A percentile compares a stretch with the other conserved stretches of the same genome.
Conservation (phyloP, 805 yeast species). For the Ogataea angusta region DNA sequence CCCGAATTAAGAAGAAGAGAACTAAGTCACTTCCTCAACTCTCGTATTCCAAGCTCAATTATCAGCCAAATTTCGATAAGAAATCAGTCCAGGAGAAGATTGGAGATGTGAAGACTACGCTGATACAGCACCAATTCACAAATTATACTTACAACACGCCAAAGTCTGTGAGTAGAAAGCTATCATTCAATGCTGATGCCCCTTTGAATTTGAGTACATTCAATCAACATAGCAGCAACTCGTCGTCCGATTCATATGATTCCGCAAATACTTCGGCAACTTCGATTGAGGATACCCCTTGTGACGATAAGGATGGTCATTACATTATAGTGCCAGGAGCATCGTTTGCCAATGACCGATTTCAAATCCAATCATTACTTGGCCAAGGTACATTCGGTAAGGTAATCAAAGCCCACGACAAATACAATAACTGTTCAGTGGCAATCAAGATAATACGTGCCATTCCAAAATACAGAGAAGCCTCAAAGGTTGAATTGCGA, state of each 20-base stretch:
- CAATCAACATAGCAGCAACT: conserved; percentile 14
- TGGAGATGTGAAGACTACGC: conserved; percentile 40
- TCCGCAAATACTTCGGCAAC: conserved; percentile 23
- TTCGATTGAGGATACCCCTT: conserved; percentile 30
- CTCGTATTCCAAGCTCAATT: conserved; percentile 44
- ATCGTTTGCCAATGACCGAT: conserved; percentile 67
- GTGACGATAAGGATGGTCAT: conserved; percentile 74
- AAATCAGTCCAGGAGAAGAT: conserved; percentile 37
- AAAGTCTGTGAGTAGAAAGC: conserved; percentile 18
- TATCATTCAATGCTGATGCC: conserved; percentile 25
- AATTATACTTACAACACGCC: conserved; percentile 30
- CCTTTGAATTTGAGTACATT: conserved; percentile 4
- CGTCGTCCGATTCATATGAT: conserved; percentile 22
- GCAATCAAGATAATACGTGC: conserved; percentile 93
- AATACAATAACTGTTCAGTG: conserved; percentile 52
- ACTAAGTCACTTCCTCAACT: conserved; percentile 55
- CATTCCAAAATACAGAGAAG: conserved; percentile 91
- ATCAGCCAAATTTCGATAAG: conserved; percentile 32
- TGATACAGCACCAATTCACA: conserved; percentile 26
- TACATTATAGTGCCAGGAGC: conserved; percentile 60
- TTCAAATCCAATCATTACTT: conserved; percentile 59
- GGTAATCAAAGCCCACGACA: conserved; percentile 80
- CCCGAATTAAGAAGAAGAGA: conserved; percentile 36
- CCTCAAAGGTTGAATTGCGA: conserved; percentile 87
- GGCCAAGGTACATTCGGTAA: conserved; percentile 96